Base-by-base conservation (phyloP, 2,329 filamentous ascomycete species). In the Pseudocercospora pini-densiflorae region DNA sequence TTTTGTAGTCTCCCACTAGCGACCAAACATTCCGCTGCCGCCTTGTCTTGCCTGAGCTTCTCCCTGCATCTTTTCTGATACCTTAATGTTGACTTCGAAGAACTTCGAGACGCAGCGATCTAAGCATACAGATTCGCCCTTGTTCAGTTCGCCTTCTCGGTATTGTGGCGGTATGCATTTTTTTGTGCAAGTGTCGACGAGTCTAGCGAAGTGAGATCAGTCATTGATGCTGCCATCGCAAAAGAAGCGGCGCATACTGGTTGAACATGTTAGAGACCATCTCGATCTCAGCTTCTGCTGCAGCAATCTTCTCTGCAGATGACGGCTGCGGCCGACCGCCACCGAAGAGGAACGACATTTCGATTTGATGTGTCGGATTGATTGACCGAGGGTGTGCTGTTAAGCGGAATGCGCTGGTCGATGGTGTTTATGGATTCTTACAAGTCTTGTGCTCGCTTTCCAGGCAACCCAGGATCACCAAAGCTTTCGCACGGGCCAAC, bases 201-300 rank as follows among this genome's bases (percentile, higher is more conserved):
- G 88, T 73, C 76, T 79, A 60, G 21, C 2, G 27, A 24, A n/a
- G n/a, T n/a, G n/a, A n/a, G n/a, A n/a, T 61, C 31, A 71, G 70
- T 43, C 16, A 16, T 43, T 40, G 31, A 61, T 65, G 49, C 57
- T 51, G 40, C 4, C 27, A n/a, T 31, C 7, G 14, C 1, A 6
- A 1, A 10, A 5, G 12, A 12, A 10, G 10, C 27, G 21, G 62
- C 21, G 49, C 81, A 68, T 88, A 98, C 95, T 95, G 92, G 85
- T 93, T 94, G 87, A 97, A 97, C 90, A 98, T 97, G 81, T 97
- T 94, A 69, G 93, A 92, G 74, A 97, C 89, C 86, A 98, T 94
- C 83, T 97, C 95, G 82, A 98, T 93, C 85, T 99, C 96, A 73
- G 93, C 91, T 85, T 99, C 94, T 75, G 96, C 94, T 76, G 93